A percentile compares a stretch with the other conserved stretches of the same genome.
Evolutionary conservation across 768 basidiomycete species (phyloP).

Genomic region (Coprinellus micaceus): DNA sequence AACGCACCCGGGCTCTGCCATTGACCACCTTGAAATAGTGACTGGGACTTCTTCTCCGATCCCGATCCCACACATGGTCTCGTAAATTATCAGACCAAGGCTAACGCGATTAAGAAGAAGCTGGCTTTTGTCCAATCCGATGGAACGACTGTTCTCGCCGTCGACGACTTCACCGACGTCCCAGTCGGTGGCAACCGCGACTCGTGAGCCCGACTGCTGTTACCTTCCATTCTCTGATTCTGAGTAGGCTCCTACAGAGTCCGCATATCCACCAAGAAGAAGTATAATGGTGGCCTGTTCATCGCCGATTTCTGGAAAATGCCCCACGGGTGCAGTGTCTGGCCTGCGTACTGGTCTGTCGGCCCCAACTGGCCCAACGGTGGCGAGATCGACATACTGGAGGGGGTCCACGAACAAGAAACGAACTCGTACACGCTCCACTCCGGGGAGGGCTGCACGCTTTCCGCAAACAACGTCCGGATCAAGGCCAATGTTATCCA

Average conservation of each 20-base stretch:
- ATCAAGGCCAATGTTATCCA: constrained; percentile 26
- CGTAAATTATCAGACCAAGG: constrained; percentile 54
- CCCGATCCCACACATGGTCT: constrained; percentile 68
- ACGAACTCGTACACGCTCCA: constrained; percentile 68
- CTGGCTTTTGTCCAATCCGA: constrained; percentile 62
- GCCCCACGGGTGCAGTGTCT: constrained; percentile 68
- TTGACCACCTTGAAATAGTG: constrained; percentile 28
- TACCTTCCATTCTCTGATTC: constrained; percentile 1
- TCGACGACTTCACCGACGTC: constrained; percentile 53
- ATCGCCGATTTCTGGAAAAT: constrained; percentile 68
- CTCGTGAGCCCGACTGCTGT: constrained; percentile 34
- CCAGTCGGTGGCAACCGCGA: constrained; percentile 51
- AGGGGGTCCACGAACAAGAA: constrained; percentile 60
- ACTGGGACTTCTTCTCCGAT: constrained; percentile 64
- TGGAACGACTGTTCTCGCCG: constrained; percentile 55
- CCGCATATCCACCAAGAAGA: constrained; percentile 62
- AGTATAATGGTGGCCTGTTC: constrained; percentile 65
- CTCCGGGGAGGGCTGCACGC: constrained; percentile 41
- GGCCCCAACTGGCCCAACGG: constrained; percentile 49
- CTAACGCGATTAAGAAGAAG: constrained; percentile 45
- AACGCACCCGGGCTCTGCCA: background rate
- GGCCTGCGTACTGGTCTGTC: constrained; percentile 55
- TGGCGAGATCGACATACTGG: constrained; percentile 74
- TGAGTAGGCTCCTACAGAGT: constrained; percentile 41
- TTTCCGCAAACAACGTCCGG: constrained; percentile 23